Percentiles rank a stretch among this genome's conserved stretches.
Evolutionary conservation across 192 early-diverging fungal genomes (phyloP).

Genomic region (Chytriomyces sp.): DNA sequence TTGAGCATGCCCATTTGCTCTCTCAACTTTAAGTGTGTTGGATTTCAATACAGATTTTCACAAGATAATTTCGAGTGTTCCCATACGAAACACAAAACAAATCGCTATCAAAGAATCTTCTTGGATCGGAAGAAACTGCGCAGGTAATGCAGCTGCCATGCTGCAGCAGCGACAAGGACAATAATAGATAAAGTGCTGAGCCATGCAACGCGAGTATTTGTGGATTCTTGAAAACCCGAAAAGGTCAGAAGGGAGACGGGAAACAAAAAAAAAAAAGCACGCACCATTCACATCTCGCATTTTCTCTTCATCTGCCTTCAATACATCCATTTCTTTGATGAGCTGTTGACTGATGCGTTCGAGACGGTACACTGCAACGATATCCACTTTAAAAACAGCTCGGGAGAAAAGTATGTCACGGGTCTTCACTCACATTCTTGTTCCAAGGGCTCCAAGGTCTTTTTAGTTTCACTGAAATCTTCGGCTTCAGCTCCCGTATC

Average conservation of each 20-base stretch:
- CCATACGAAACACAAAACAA: too few species aligned
- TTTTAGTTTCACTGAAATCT: conserved; percentile 72
- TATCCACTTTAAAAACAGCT: too few species aligned
- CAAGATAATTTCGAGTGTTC: too few species aligned
- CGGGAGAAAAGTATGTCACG: too few species aligned
- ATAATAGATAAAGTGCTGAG: conserved; percentile 79
- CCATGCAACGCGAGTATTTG: conserved; percentile 87
- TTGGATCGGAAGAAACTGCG: conserved; percentile 39
- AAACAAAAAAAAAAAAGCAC: not conserved
- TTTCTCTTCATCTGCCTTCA: conserved; percentile 78
- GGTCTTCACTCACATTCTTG: conserved; percentile 55
- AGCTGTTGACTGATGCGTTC: conserved; percentile 79
- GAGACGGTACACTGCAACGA: conserved; percentile 62
- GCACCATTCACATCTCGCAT: conserved; percentile 90
- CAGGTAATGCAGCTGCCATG: conserved; percentile 82
- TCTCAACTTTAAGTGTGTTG: too few species aligned
- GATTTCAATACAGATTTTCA: too few species aligned
- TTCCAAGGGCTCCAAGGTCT: conserved; percentile 88
- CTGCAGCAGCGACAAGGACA: conserved; percentile 69
- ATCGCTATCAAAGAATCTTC: too few species aligned
- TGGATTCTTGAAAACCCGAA: conserved; percentile 65
- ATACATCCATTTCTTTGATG: conserved; percentile 82
- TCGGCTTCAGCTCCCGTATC: conserved; percentile 86
- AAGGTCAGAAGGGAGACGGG: too few species aligned
- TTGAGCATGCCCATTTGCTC: too few species aligned